Conservation (phyloP, 805 yeast species). For the Candida ficus region DNA sequence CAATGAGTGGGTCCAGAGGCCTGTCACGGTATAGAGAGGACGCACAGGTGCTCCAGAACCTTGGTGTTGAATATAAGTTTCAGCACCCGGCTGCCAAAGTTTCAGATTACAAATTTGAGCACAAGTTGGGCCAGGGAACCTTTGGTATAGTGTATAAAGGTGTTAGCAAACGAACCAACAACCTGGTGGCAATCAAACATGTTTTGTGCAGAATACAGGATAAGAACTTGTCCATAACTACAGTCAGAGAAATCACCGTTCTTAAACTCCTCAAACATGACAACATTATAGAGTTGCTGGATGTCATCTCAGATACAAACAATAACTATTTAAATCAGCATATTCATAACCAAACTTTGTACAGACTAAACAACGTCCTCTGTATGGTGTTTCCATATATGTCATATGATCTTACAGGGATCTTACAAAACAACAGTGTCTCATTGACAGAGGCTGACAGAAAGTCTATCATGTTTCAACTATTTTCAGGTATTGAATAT, state of each 20-base stretch:
- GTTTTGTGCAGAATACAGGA: slow-evolving; percentile 45
- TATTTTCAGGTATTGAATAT: slow-evolving; percentile 75
- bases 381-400: slow-evolving; percentile 91
- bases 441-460: slow-evolving; percentile 58
- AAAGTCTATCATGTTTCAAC: slow-evolving; percentile 76
- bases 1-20: neutral
- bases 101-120: slow-evolving; percentile 27
- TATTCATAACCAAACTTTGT: slow-evolving; percentile 1
- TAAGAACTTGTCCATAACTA: slow-evolving; percentile 82
- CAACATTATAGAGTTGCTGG: slow-evolving; percentile 73
- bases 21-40: slow-evolving; percentile 2
- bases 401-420: slow-evolving; percentile 87
- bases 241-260: slow-evolving; percentile 85
- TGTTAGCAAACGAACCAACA: slow-evolving; percentile 21
- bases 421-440: slow-evolving; percentile 74
- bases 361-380: slow-evolving; percentile 33
- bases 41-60: neutral
- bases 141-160: slow-evolving; percentile 90
- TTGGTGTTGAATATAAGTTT: no score
- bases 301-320: slow-evolving; percentile 59
- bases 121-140: slow-evolving; percentile 75
- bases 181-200: slow-evolving; percentile 81
- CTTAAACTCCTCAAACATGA: slow-evolving; percentile 63
- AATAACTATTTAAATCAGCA: slow-evolving; percentile 12
- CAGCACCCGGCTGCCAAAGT: slow-evolving; percentile 19